A percentile compares a stretch with the other conserved stretches of the same genome.
phyloP scores from a whole-genome alignment of 768 basidiomycete genomes.

The Sarcomyxa edulis region DNA sequence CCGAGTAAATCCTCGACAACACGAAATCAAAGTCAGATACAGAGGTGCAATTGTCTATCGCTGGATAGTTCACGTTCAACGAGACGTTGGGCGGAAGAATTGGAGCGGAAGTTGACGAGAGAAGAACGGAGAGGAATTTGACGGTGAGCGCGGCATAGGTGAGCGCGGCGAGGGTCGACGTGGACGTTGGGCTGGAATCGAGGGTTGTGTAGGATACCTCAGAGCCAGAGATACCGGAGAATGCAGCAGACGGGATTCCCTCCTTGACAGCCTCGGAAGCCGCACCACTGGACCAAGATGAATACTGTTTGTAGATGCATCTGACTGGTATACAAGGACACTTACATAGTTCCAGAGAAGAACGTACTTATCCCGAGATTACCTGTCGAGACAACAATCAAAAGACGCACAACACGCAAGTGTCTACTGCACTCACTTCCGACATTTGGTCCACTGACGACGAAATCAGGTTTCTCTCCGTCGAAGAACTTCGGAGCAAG shows the following conservation, averaged over 20 bases:
- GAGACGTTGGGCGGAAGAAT: conserved; percentile 23
- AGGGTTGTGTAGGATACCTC: conserved; percentile 35
- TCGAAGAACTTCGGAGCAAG: conserved; percentile 24
- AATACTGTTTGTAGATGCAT: background rate
- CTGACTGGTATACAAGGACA: background rate
- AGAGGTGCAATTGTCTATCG: conserved; percentile 17
- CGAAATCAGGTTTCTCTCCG: conserved; percentile 24
- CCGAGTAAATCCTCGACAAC: conserved; percentile 21
- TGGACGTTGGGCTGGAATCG: conserved; percentile 17
- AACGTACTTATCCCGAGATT: conserved; percentile 14
- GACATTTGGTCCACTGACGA: conserved; percentile 29
- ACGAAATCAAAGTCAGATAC: conserved; percentile 23
- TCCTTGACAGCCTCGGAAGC: conserved; percentile 27
- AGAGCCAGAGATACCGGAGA: conserved; percentile 25
- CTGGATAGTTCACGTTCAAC: conserved; percentile 32
- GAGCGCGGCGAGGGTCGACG: conserved; percentile 20
- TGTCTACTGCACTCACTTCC: conserved; percentile 14
- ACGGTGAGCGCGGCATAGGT: conserved; percentile 25
- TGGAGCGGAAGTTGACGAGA: conserved; percentile 14
- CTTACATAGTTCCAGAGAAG: conserved; percentile 20
- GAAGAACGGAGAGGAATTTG: conserved; percentile 17
- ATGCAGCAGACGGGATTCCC: conserved; percentile 30
- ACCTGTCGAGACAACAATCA: conserved; percentile 5
- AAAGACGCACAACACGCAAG: background rate
- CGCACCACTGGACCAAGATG: conserved; percentile 31